Evolutionary conservation across 2,329 filamentous ascomycete genomes (phyloP).

Genomic region (Pseudogymnoascus sp.): DNA sequence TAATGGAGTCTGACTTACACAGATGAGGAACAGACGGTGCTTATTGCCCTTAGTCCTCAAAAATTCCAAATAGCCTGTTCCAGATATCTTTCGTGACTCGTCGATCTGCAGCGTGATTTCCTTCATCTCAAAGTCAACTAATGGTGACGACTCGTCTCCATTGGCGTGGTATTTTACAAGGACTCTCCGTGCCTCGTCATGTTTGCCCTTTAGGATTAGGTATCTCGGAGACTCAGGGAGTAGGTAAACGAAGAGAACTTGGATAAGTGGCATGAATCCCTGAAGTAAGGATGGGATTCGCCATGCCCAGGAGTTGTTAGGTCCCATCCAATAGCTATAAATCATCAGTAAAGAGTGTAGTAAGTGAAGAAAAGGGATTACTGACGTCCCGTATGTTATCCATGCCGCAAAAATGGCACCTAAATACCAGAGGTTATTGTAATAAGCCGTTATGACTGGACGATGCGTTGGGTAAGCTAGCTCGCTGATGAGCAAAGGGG

Average conservation of each 20-base stretch:
- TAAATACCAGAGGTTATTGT: constrained; percentile 28
- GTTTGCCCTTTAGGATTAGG: constrained; percentile 31
- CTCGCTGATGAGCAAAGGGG: constrained; percentile 29
- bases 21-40: constrained; percentile 40
- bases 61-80: constrained; percentile 25
- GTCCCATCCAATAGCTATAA: constrained; percentile 12
- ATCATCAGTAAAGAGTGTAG: background rate
- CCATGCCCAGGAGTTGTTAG: constrained; percentile 18
- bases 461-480: constrained; percentile 30
- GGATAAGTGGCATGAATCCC: constrained; percentile 10
- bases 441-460: constrained; percentile 28
- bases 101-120: constrained; percentile 29
- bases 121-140: constrained; percentile 40
- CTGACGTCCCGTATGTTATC: constrained; percentile 23
- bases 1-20: constrained; percentile 39
- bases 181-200: constrained; percentile 39
- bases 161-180: constrained; percentile 45
- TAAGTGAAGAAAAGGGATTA: background rate
- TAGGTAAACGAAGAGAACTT: constrained; percentile 8
- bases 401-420: constrained; percentile 27
- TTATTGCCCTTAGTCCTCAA: constrained; percentile 39
- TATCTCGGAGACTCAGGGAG: constrained; percentile 11
- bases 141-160: constrained; percentile 36
- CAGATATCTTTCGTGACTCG: background rate
- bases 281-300: constrained; percentile 19